These are phyloP conservation scores for Cajanus cajan DNA, from an alignment of 306 rosid genomes.

Conservation along the genomic window DNA sequence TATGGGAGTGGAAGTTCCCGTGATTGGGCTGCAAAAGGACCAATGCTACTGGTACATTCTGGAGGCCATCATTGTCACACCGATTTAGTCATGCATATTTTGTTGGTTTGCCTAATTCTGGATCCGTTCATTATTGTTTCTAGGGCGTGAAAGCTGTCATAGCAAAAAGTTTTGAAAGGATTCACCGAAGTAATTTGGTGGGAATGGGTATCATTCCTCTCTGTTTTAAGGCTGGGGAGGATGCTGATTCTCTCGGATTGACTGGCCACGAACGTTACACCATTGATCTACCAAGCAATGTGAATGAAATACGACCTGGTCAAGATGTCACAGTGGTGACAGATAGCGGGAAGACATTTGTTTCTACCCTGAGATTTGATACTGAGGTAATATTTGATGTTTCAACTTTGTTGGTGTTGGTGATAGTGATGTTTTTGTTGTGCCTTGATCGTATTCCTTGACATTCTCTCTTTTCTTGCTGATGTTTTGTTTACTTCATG, in stretches of 20 bases:
- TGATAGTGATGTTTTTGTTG: neutral
- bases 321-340: slow-evolving; percentile 75
- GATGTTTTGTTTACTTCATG: slow-evolving; percentile 13
- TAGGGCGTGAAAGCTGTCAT: slow-evolving; percentile 98
- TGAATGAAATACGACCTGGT: slow-evolving; percentile 79
- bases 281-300: slow-evolving; percentile 77
- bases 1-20: slow-evolving; percentile 98
- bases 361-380: slow-evolving; percentile 71
- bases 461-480: neutral
- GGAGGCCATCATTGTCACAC: slow-evolving; percentile 1
- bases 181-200: slow-evolving; percentile 94
- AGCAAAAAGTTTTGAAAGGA: slow-evolving; percentile 91
- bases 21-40: slow-evolving; percentile 99
- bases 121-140: neutral
- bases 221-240: slow-evolving; percentile 85
- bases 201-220: slow-evolving; percentile 95
- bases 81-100: neutral
- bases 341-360: slow-evolving; percentile 67
- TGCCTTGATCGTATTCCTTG: slow-evolving; percentile 10
- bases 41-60: slow-evolving; percentile 75
- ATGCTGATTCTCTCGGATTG: slow-evolving; percentile 83
- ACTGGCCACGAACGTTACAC: slow-evolving; percentile 79
- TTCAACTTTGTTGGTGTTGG: neutral
- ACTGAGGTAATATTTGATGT: slow-evolving; percentile 64
- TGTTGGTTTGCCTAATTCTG: neutral